Evolutionary conservation across 106 monocot species (phyloP).

Genomic region (Iris macrosiphon): DNA sequence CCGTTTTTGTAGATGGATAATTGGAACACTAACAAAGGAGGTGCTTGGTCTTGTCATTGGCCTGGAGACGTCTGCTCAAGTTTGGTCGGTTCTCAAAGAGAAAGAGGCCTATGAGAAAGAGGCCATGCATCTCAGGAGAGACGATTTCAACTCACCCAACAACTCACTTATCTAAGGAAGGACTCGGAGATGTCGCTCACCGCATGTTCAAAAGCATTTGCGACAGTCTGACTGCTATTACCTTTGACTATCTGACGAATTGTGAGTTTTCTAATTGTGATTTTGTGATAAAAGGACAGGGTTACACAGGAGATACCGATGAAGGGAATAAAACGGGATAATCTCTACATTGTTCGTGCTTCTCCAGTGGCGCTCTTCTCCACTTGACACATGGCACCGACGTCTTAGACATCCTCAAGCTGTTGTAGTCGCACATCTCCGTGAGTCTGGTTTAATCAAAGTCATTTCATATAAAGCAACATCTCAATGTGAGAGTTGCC

Average conservation of each 20-base stretch:
- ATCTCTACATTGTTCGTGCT: neutral
- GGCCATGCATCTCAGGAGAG: too few species aligned
- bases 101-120: neutral
- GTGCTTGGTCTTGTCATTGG: neutral
- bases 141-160: neutral
- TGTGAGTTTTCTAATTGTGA: neutral
- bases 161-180: too few species aligned
- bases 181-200: too few species aligned
- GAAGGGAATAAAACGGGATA: neutral
- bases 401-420: neutral
- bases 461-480: neutral
- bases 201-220: too few species aligned
- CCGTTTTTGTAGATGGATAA: too few species aligned
- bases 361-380: neutral
- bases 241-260: neutral
- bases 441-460: neutral
- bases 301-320: neutral
- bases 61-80: neutral
- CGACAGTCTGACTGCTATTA: too few species aligned
- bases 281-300: neutral
- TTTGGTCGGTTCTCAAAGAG: neutral
- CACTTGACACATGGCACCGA: neutral
- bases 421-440: neutral
- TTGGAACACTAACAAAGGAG: too few species aligned
- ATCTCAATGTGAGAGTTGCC: neutral